Evolutionary conservation across 2,329 filamentous ascomycete species (phyloP), one percentile per base, ranked within the genome.

Genomic region (Aspergillus sp.): DNA sequence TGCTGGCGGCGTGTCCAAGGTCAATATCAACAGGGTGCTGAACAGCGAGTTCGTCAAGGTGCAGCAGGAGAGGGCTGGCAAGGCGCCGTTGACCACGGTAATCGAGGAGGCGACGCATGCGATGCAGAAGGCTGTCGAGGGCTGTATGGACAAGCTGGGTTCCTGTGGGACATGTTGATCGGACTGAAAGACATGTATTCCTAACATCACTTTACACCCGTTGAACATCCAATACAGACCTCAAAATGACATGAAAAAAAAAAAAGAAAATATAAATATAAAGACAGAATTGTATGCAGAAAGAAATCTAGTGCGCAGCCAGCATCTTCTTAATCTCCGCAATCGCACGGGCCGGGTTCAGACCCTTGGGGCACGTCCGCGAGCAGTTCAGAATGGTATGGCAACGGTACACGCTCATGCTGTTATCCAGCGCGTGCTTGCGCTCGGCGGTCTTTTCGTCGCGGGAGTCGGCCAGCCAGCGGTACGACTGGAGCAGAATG

Each of bases 331-430:
- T 96, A 64, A 95, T 94, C 73, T 95, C 83, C 33, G 88, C 88
- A 68, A 98, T 93, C 12, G 91, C 91, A 59, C 85, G 73, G 45
- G 85, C 91, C 13, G 91, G 91, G 72, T 98, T 98, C 51, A 98
- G 67, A 28, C 91, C 91, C 84, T 98, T 98, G 58, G 91, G 91
- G 67, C 91, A 98, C 35, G 89, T 94, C 64, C 86, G 75, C 48
- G 88, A 89, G 78, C 89, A 98, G 76, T 98, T 98, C 52, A 98
- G 78, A 60, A 98, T 98, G 44, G 91, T 98, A 74, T 98, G 91
- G 75, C 91, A 98, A 57, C 91, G 78, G 75, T 98, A 98, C 64
- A 98, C 63, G 66, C 83, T 93, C 91, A 98, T 98, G 60, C 82
- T 91, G 76, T 98, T 98, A 68, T 98, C 89, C 51, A 98, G 74